Conservation (phyloP, 805 yeast species). For the Wickerhamomyces tratensis region DNA sequence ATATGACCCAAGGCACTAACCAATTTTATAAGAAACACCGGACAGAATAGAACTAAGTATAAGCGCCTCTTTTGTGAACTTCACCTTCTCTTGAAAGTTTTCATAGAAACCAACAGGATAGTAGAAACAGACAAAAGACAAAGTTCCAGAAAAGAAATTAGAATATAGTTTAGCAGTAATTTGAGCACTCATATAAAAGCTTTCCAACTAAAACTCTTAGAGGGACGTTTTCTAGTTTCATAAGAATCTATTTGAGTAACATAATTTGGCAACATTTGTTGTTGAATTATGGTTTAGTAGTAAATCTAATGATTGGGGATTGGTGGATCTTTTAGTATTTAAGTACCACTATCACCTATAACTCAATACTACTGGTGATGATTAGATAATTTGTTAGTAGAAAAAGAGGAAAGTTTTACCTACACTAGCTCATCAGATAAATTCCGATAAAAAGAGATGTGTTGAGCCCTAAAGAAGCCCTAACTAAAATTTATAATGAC, state of each 20-base stretch:
- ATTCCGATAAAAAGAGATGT: too few relatives aligned
- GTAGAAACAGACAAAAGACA: conserved; percentile 34
- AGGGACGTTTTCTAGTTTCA: conserved; percentile 67
- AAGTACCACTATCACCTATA: too few relatives aligned
- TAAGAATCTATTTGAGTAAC: conserved; percentile 51
- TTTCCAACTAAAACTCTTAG: conserved; percentile 61
- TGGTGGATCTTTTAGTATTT: too few relatives aligned
- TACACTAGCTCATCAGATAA: too few relatives aligned
- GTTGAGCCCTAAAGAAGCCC: too few relatives aligned
- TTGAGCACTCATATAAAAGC: conserved; percentile 39
- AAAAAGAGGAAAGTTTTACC: too few relatives aligned
- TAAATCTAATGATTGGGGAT: too few relatives aligned
- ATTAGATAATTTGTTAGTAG: too few relatives aligned
- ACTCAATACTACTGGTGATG: too few relatives aligned
- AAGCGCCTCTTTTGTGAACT: conserved; percentile 42
- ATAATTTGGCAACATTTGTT: conserved; percentile 57
- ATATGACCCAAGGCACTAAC: conserved; percentile 49
- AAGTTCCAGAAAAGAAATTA: conserved; percentile 33
- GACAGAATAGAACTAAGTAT: conserved; percentile 33
- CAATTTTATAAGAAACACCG: conserved; percentile 46
- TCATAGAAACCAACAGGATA: conserved; percentile 47
- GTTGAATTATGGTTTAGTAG: conserved; percentile 7
- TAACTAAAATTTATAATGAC: too few relatives aligned
- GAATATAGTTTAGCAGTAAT: conserved; percentile 36
- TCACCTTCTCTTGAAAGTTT: conserved; percentile 44